Percentiles rank a stretch among this genome's conserved stretches.
These are phyloP conservation scores for Fusarium lateritium DNA, from an alignment of 2,329 filamentous ascomycete genomes.

Conservation along the genomic window DNA sequence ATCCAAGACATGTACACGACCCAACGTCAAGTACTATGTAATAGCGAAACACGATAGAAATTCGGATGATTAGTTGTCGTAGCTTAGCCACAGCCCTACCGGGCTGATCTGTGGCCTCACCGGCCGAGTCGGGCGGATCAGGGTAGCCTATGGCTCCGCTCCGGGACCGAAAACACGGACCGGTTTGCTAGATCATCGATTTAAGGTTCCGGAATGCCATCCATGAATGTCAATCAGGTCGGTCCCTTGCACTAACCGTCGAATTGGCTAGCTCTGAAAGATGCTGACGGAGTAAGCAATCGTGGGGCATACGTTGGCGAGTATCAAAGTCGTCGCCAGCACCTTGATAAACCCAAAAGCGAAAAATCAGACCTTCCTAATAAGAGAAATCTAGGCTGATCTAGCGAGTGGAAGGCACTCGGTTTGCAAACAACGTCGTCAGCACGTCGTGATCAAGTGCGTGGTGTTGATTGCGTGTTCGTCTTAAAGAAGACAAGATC, in stretches of 20 bases:
- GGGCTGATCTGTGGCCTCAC: slow-evolving; percentile 1
- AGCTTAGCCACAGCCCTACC: not conserved
- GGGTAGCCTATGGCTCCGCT: slow-evolving; percentile 5
- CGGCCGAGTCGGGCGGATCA: not conserved
- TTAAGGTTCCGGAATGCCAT: slow-evolving; percentile 1
- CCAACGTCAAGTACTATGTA: too few relatives aligned
- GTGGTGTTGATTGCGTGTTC: slow-evolving; percentile 28
- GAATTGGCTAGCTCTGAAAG: not conserved
- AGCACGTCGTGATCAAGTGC: slow-evolving; percentile 25
- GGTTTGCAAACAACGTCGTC: slow-evolving; percentile 11
- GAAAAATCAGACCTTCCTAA: not conserved
- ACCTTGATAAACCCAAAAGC: not conserved
- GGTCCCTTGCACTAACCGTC: not conserved
- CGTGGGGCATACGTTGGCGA: slow-evolving; percentile 1
- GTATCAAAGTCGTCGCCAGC: not conserved
- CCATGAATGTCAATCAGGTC: not conserved
- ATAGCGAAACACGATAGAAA: too few relatives aligned
- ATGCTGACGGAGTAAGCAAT: slow-evolving; percentile 4
- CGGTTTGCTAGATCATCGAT: slow-evolving; percentile 8
- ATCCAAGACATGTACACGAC: too few relatives aligned
- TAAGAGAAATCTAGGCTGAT: not conserved
- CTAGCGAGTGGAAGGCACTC: not conserved
- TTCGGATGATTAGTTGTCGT: not conserved
- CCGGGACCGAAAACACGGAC: slow-evolving; percentile 3
- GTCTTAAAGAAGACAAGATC: slow-evolving; percentile 14